Evolutionary conservation across 768 basidiomycete genomes (phyloP), one percentile per base, ranked within the genome.

Genomic region (Leccinum rimulosum): DNA sequence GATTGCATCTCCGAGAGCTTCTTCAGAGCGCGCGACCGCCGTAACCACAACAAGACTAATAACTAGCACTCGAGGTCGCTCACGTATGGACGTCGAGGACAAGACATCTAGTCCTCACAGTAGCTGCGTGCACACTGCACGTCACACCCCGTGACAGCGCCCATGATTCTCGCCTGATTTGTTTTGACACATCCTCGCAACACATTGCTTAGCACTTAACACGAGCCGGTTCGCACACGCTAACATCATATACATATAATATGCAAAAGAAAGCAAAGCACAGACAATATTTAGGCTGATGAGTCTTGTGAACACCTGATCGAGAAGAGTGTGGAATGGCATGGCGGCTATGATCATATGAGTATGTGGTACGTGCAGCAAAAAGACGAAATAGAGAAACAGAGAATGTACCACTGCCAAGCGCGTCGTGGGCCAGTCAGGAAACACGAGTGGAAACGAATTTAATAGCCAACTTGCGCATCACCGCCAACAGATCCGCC

Each of bases 401-500:
- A 67, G 65, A 68, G 62, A 68, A 60, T 61, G 63, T 56, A 58
- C 51, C 61, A 55, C 40, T n/a, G 40, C 59, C 52, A 60, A 45
- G 58, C n/a, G n/a, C 9, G 9, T 38, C 38, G 17, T 38, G 15
- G 38, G 40, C n/a, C 19, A 30, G 57, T 73, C 66, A 72, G 61
- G 61, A 65, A 19, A 62, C 55, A 62, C 67, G 74, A 57, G 66
- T 59, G 57, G 82, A 73, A 59, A 82, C 80, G 58, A 85, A 75
- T 76, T 85, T 86, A 36, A 80, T 76, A 52, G 80, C 77, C 58
- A 97, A 81, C 68, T 91, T 87, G 43, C 88, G 87, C 84, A 97
- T 88, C 57, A 82, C 83, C 58, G 79, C 82, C 76, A 95, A 78
- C 33, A 97, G 78, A 71, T 95, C 94, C 25, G 85, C 83, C 75